Evolutionary conservation across 495 filamentous ascomycete genomes (phyloP).

Genomic region (Penicillium flavigenum): DNA sequence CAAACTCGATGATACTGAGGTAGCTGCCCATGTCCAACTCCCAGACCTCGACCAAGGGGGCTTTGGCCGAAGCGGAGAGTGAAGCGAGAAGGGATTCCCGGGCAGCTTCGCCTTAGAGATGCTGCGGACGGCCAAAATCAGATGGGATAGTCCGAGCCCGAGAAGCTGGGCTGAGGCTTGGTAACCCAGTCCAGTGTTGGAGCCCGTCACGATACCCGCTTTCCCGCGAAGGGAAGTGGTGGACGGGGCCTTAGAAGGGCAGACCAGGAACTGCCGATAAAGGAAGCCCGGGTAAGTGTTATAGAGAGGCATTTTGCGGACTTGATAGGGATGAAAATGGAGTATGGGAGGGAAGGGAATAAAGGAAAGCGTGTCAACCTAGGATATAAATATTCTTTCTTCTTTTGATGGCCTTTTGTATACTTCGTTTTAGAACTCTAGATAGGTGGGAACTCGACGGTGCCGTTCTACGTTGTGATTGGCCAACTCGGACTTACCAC

Average conservation of each 20-base stretch:
- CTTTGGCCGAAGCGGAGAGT: constrained; percentile 26
- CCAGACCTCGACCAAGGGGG: constrained; percentile 43
- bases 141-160: constrained; percentile 34
- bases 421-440: too few relatives aligned
- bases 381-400: too few relatives aligned
- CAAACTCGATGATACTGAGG: constrained; percentile 45
- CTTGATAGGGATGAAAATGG: too few relatives aligned
- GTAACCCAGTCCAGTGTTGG: constrained; percentile 47
- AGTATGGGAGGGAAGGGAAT: too few relatives aligned
- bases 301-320: constrained; percentile 19
- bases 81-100: constrained; percentile 31
- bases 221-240: constrained; percentile 28
- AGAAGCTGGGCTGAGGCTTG: constrained; percentile 44
- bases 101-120: constrained; percentile 38
- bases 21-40: constrained; percentile 50
- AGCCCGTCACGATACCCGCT: constrained; percentile 49
- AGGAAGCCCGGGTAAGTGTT: constrained; percentile 21
- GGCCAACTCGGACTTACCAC: too few relatives aligned
- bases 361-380: too few relatives aligned
- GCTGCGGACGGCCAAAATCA: constrained; percentile 53
- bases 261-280: constrained; percentile 19
- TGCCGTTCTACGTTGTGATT: too few relatives aligned
- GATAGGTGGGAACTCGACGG: too few relatives aligned
- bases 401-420: too few relatives aligned
- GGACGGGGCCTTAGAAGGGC: constrained; percentile 37